Conservation (phyloP, 2,329 filamentous ascomycete genomes). For the Elsinoe necatrix region DNA sequence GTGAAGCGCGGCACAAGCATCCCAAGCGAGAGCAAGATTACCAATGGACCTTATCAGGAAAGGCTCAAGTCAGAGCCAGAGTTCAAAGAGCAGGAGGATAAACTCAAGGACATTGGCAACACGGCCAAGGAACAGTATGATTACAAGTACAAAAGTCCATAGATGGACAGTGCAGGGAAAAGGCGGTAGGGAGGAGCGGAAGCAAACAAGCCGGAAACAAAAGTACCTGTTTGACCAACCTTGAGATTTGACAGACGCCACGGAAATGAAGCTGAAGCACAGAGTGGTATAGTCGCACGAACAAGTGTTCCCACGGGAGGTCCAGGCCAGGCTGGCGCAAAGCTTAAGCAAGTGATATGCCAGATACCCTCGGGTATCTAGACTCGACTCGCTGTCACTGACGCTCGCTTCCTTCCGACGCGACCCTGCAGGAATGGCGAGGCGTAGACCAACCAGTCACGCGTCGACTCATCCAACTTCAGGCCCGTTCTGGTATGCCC, state of each 20-base stretch:
- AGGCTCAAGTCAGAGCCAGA: slow-evolving; percentile 41
- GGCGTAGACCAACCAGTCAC: slow-evolving; percentile 6
- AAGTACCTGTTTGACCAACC: not conserved
- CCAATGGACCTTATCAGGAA: slow-evolving; percentile 37
- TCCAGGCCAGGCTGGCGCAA: slow-evolving; percentile 9
- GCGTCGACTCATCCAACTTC: not conserved
- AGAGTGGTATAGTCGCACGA: slow-evolving; percentile 7
- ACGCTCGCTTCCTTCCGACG: slow-evolving; percentile 10
- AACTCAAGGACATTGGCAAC: slow-evolving; percentile 30
- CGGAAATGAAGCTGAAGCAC: slow-evolving; percentile 9
- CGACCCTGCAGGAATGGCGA: slow-evolving; percentile 10
- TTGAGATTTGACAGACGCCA: slow-evolving; percentile 1
- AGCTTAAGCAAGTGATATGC: not conserved
- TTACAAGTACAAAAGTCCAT: slow-evolving; percentile 38
- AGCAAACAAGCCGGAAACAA: not conserved
- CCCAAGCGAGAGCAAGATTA: slow-evolving; percentile 31
- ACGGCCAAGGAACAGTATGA: slow-evolving; percentile 39
- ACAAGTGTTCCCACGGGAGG: slow-evolving; percentile 1
- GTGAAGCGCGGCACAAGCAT: slow-evolving; percentile 34
- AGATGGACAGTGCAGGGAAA: not conserved
- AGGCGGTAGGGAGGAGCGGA: not conserved
- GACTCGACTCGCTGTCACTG: not conserved
- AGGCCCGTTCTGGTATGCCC: slow-evolving; percentile 1
- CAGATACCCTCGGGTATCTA: slow-evolving; percentile 8
- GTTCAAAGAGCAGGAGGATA: slow-evolving; percentile 39